Percentiles rank a stretch among this genome's conserved stretches.
Conservation (phyloP, 345 rosid genomes). For the Salix caprea region DNA sequence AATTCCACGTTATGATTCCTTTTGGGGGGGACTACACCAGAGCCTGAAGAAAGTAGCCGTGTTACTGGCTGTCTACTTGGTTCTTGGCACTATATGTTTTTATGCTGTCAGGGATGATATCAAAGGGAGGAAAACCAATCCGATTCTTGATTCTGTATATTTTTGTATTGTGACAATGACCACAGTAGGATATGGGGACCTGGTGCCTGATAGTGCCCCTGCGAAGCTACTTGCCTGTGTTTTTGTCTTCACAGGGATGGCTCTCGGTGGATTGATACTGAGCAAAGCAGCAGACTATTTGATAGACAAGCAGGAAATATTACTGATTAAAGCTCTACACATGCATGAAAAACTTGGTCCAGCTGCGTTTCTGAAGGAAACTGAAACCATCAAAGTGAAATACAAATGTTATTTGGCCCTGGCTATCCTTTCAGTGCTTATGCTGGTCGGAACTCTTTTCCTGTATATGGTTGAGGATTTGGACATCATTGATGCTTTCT, state of each 20-base stretch:
- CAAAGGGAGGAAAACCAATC: constrained; percentile 59
- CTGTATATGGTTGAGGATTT: constrained; percentile 43
- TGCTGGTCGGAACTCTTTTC: constrained; percentile 46
- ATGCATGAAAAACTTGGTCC: constrained; percentile 37
- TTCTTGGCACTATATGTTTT: constrained; percentile 58
- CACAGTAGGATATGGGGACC: constrained; percentile 94
- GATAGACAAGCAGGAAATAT: constrained; percentile 76
- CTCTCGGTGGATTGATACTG: constrained; percentile 54
- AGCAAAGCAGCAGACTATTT: constrained; percentile 75
- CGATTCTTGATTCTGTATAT: constrained; percentile 61
- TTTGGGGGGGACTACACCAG: constrained; percentile 42
- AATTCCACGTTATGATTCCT: constrained; percentile 29
- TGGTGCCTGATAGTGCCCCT: constrained; percentile 54
- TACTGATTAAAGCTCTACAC: constrained; percentile 62
- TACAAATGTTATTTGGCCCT: constrained; percentile 50
- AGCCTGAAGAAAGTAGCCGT: constrained; percentile 40
- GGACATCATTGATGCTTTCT: constrained; percentile 52
- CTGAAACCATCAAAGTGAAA: constrained; percentile 42
- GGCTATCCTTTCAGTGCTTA: constrained; percentile 37
- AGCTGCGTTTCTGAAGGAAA: constrained; percentile 44
- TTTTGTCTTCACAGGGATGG: constrained; percentile 80
- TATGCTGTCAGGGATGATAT: constrained; percentile 49
- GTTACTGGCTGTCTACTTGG: constrained; percentile 43
- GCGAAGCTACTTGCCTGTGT: constrained; percentile 65
- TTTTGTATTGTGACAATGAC: constrained; percentile 89